A percentile compares a stretch with the other conserved stretches of the same genome.
phyloP scores from a whole-genome alignment of 2,329 filamentous ascomycete species.

The Ascosphaera aggregata region DNA sequence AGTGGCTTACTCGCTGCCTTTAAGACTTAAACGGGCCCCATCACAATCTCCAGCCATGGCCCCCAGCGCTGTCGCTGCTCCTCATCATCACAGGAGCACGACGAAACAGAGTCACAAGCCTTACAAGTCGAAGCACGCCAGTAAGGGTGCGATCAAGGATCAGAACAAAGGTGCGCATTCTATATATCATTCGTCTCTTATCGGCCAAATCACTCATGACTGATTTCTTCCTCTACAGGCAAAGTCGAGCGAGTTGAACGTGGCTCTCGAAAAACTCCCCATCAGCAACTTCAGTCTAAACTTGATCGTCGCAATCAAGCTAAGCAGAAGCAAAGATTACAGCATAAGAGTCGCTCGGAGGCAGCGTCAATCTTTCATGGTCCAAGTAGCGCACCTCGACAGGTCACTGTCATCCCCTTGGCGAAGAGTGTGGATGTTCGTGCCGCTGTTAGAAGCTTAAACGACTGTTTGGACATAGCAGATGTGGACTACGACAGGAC shows the following conservation, averaged over 20 bases:
- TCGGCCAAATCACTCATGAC: no score
- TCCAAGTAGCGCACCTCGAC: slow-evolving; percentile 61
- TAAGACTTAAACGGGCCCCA: slow-evolving; percentile 54
- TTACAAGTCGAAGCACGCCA: slow-evolving; percentile 81
- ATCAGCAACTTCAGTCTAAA: slow-evolving; percentile 95
- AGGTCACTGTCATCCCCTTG: slow-evolving; percentile 72
- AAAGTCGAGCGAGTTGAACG: slow-evolving; percentile 51
- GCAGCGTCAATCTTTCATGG: slow-evolving; percentile 67
- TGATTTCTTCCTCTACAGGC: slow-evolving; percentile 29
- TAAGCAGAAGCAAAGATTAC: slow-evolving; percentile 65
- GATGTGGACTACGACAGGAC: slow-evolving; percentile 34
- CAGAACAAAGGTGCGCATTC: slow-evolving; percentile 47
- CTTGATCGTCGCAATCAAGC: slow-evolving; percentile 87
- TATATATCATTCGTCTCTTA: not conserved
- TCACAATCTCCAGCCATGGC: slow-evolving; percentile 54
- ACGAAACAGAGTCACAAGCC: slow-evolving; percentile 74
- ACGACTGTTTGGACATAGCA: slow-evolving; percentile 57
- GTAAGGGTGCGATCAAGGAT: slow-evolving; percentile 70
- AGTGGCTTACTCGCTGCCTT: slow-evolving; percentile 47
- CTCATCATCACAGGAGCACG: slow-evolving; percentile 74
- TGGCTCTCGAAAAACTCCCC: slow-evolving; percentile 60
- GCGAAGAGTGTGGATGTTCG: slow-evolving; percentile 47
- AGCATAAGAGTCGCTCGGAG: slow-evolving; percentile 61
- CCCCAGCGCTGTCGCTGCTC: slow-evolving; percentile 32
- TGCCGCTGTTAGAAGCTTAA: slow-evolving; percentile 45